phyloP scores from a whole-genome alignment of 2,329 filamentous ascomycete genomes.

The Neonectria sp. region DNA sequence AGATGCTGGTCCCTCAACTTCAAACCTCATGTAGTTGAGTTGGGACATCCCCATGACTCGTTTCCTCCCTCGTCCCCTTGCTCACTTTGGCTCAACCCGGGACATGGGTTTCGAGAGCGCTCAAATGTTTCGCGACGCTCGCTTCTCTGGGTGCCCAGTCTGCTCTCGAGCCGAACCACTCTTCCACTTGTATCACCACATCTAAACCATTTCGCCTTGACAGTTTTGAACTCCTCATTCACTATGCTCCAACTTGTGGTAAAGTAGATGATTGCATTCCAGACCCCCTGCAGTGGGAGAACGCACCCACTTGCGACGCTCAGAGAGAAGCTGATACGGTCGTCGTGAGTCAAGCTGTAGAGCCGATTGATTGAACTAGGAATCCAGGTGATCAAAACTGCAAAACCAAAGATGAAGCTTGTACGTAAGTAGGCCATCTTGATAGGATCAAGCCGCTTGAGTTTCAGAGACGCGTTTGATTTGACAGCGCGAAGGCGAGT shows the following conservation, averaged over 20 bases:
- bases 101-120: conserved; percentile 26
- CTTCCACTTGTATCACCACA: conserved; percentile 23
- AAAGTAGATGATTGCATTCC: conserved; percentile 85
- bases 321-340: conserved; percentile 71
- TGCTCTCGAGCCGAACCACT: conserved; percentile 47
- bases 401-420: conserved; percentile 73
- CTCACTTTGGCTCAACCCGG: neutral
- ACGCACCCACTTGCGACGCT: conserved; percentile 80
- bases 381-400: conserved; percentile 73
- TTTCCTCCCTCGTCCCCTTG: conserved; percentile 5
- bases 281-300: conserved; percentile 83
- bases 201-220: conserved; percentile 33
- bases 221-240: conserved; percentile 43
- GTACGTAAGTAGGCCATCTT: conserved; percentile 73
- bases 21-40: neutral
- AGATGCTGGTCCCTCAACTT: neutral
- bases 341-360: conserved; percentile 71
- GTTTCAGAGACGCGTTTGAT: conserved; percentile 50
- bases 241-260: conserved; percentile 70
- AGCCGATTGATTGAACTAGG: conserved; percentile 81
- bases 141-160: conserved; percentile 39
- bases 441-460: conserved; percentile 63
- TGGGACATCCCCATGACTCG: conserved; percentile 22
- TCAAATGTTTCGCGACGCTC: conserved; percentile 45
- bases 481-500: conserved; percentile 44